phyloP scores from a whole-genome alignment of 2,329 filamentous ascomycete species.

The Zasmidium cellare region DNA sequence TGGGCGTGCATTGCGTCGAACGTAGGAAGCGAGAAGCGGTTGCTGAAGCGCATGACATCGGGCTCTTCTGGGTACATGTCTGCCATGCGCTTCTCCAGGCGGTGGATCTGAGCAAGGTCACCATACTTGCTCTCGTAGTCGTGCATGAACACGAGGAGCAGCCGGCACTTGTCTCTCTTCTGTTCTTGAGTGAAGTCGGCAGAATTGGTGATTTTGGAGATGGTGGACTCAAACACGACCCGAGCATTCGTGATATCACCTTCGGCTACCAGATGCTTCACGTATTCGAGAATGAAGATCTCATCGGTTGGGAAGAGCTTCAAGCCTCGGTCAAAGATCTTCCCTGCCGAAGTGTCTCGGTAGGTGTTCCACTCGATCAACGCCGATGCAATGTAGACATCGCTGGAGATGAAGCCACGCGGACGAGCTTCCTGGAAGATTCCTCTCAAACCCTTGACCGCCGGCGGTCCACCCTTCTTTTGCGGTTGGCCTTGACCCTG shows the following conservation, averaged over 20 bases:
- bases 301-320: constrained; percentile 94
- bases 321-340: constrained; percentile 92
- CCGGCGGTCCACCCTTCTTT: constrained; percentile 39
- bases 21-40: constrained; percentile 66
- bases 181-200: constrained; percentile 61
- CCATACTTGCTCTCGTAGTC: constrained; percentile 94
- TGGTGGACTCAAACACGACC: constrained; percentile 92
- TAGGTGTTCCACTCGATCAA: constrained; percentile 95
- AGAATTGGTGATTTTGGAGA: constrained; percentile 67
- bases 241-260: constrained; percentile 90
- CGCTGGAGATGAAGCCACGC: constrained; percentile 83
- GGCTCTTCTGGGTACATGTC: constrained; percentile 92
- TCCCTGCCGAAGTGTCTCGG: constrained; percentile 86
- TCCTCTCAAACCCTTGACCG: constrained; percentile 67
- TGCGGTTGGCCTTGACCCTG: constrained; percentile 71
- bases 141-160: constrained; percentile 88
- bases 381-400: constrained; percentile 92
- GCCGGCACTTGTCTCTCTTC: constrained; percentile 65
- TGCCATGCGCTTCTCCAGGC: constrained; percentile 87
- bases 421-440: constrained; percentile 88
- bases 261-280: constrained; percentile 89
- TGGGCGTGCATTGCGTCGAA: constrained; percentile 84
- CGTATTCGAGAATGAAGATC: constrained; percentile 88
- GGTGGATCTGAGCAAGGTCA: constrained; percentile 84
- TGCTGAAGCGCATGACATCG: constrained; percentile 70